Evolutionary conservation across 176 grass and related monocot species (phyloP).

Genomic region (Pontederia paniculata): DNA sequence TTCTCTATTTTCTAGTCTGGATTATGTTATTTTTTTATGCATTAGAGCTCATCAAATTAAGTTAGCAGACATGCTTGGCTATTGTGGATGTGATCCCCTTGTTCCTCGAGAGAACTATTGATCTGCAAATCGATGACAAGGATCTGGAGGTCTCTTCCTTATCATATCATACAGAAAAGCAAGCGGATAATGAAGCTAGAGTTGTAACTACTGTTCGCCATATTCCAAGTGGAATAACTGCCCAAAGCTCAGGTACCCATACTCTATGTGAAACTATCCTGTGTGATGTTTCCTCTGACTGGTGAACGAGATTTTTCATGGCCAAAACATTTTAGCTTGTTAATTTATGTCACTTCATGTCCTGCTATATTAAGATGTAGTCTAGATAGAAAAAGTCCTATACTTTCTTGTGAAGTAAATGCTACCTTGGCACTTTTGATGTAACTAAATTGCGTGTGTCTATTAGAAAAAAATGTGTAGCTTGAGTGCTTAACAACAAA

Average conservation of each 20-base stretch:
- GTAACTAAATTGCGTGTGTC: too few species aligned
- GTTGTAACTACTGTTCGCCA: constrained; percentile 39
- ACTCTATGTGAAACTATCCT: background rate
- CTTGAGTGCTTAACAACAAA: too few species aligned
- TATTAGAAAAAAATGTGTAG: too few species aligned
- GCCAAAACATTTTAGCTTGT: too few species aligned
- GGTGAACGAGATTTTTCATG: background rate
- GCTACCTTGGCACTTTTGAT: too few species aligned
- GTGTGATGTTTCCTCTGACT: background rate
- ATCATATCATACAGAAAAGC: constrained; percentile 16
- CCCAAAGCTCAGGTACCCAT: constrained; percentile 78
- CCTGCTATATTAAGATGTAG: too few species aligned
- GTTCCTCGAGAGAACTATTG: constrained; percentile 52
- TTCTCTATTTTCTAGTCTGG: too few species aligned
- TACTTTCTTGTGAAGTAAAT: too few species aligned
- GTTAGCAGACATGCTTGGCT: constrained; percentile 56
- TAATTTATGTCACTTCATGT: too few species aligned
- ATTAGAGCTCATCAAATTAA: constrained; percentile 33
- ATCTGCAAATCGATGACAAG: constrained; percentile 43
- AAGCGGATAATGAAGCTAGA: constrained; percentile 10
- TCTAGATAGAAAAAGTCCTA: too few species aligned
- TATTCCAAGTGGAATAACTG: constrained; percentile 44
- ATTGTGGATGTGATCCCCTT: constrained; percentile 75
- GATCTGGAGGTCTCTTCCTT: constrained; percentile 55
- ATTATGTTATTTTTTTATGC: constrained; percentile 11